These are phyloP conservation scores for Pochonia chlamydosporia DNA, from an alignment of 2,329 filamentous ascomycete genomes.

Conservation along the genomic window DNA sequence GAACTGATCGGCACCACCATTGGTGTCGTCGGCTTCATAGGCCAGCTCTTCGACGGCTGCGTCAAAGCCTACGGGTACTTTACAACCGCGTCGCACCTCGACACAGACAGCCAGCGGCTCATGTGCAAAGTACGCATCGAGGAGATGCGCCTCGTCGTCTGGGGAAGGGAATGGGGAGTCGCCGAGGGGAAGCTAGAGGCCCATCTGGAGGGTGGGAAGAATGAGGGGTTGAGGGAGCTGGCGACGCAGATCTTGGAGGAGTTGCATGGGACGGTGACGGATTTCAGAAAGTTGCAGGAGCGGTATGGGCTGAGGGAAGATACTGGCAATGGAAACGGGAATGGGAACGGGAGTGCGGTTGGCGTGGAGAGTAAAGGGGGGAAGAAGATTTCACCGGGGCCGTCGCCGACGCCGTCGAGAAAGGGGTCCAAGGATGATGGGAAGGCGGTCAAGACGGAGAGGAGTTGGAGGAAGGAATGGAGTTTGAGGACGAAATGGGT, in stretches of 20 bases:
- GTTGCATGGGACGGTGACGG: constrained; percentile 37
- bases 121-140: constrained; percentile 44
- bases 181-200: constrained; percentile 38
- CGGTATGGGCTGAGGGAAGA: constrained; percentile 35
- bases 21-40: constrained; percentile 37
- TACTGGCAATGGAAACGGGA: too few relatives aligned
- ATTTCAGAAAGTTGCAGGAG: constrained; percentile 35
- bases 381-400: constrained; percentile 13
- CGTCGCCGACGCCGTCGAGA: constrained; percentile 14
- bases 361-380: constrained; percentile 2
- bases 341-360: background rate
- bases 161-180: constrained; percentile 43
- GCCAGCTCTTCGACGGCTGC: constrained; percentile 41
- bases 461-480: constrained; percentile 28
- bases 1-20: constrained; percentile 37
- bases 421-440: constrained; percentile 17
- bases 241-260: constrained; percentile 37
- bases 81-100: constrained; percentile 34
- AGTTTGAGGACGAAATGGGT: constrained; percentile 36
- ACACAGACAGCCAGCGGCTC: constrained; percentile 35
- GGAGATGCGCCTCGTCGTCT: constrained; percentile 41
- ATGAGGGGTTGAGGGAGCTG: constrained; percentile 31
- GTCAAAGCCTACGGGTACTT: constrained; percentile 40
- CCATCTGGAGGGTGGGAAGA: constrained; percentile 30
- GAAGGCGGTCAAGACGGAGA: constrained; percentile 14